Evolutionary conservation across 2,329 filamentous ascomycete species (phyloP).

Genomic region (Emericellopsis cladophorae): DNA sequence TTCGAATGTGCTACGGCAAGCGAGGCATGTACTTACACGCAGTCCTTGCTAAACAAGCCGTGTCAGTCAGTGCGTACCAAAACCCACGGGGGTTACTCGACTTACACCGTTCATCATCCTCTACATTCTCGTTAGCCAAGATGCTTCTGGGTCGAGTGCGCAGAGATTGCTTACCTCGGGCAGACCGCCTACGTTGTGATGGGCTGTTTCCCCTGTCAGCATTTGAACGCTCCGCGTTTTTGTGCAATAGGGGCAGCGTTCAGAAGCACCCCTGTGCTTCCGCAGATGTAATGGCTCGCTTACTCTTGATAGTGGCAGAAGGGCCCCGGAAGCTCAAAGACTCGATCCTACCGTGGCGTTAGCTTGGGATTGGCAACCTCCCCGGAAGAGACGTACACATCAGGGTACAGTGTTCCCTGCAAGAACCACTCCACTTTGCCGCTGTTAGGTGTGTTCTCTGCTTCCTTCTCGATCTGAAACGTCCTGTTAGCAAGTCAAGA

Average conservation of each 20-base stretch:
- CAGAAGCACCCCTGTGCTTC: neutral
- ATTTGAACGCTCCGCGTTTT: neutral
- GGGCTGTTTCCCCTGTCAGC: slow-evolving; percentile 12
- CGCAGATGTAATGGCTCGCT: neutral
- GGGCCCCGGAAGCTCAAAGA: slow-evolving; percentile 33
- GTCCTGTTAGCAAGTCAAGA: slow-evolving; percentile 5
- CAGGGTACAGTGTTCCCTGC: slow-evolving; percentile 62
- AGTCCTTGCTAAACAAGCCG: slow-evolving; percentile 1
- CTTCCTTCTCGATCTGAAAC: slow-evolving; percentile 52
- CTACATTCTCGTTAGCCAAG: neutral
- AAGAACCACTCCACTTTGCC: slow-evolving; percentile 77
- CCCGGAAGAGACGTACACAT: slow-evolving; percentile 8
- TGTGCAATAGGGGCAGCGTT: neutral
- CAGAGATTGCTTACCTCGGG: slow-evolving; percentile 21
- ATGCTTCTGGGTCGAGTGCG: neutral
- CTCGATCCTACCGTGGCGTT: slow-evolving; percentile 26
- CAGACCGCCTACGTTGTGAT: slow-evolving; percentile 56
- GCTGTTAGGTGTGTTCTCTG: slow-evolving; percentile 51
- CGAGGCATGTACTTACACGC: neutral
- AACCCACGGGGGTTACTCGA: slow-evolving; percentile 19
- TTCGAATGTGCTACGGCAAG: too few species aligned
- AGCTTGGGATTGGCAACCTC: neutral
- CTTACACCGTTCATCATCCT: slow-evolving; percentile 33
- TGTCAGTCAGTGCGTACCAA: slow-evolving; percentile 14
- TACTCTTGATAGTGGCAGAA: slow-evolving; percentile 35